Evolutionary conservation across 1,139 yeast species (phyloP).

Genomic region (Hemisphaericaspora xylofermentans): DNA sequence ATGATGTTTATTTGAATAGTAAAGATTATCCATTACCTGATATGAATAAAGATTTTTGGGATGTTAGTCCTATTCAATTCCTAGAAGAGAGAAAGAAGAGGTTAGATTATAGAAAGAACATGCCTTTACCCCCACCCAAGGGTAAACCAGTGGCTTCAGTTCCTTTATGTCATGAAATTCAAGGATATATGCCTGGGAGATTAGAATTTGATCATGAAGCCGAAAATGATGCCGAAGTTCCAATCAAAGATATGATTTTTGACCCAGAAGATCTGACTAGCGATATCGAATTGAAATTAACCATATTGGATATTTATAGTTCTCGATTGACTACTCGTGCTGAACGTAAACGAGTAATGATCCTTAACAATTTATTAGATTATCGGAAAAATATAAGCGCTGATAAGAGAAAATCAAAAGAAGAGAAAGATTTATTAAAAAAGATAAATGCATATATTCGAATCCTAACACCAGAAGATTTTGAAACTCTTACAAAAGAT

Average conservation of each 20-base stretch:
- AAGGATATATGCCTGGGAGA: constrained; percentile 98
- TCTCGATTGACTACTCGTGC: constrained; percentile 88
- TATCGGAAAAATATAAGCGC: constrained; percentile 74
- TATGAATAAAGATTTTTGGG: constrained; percentile 64
- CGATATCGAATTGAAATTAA: constrained; percentile 85
- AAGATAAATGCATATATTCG: constrained; percentile 80
- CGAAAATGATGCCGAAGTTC: constrained; percentile 93
- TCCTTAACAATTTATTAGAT: constrained; percentile 77
- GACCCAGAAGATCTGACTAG: constrained; percentile 89
- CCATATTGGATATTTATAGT: constrained; percentile 85
- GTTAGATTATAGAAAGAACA: constrained; percentile 65
- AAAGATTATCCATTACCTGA: constrained; percentile 79
- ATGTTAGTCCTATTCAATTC: constrained; percentile 68
- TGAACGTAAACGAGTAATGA: constrained; percentile 80
- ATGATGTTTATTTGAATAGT: constrained; percentile 65
- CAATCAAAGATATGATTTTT: constrained; percentile 92
- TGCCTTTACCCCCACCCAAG: constrained; percentile 75
- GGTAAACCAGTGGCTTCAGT: constrained; percentile 88
- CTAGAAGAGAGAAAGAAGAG: constrained; percentile 66
- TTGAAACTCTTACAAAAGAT: constrained; percentile 68
- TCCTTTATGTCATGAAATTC: constrained; percentile 95
- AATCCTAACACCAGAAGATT: constrained; percentile 77
- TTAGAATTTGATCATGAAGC: constrained; percentile 94
- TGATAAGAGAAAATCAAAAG: constrained; percentile 83
- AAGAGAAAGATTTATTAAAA: constrained; percentile 79